A percentile compares a stretch with the other conserved stretches of the same genome.
These are phyloP conservation scores for Calonectria pseudoreteaudii DNA, from an alignment of 2,329 filamentous ascomycete genomes.

Conservation along the genomic window DNA sequence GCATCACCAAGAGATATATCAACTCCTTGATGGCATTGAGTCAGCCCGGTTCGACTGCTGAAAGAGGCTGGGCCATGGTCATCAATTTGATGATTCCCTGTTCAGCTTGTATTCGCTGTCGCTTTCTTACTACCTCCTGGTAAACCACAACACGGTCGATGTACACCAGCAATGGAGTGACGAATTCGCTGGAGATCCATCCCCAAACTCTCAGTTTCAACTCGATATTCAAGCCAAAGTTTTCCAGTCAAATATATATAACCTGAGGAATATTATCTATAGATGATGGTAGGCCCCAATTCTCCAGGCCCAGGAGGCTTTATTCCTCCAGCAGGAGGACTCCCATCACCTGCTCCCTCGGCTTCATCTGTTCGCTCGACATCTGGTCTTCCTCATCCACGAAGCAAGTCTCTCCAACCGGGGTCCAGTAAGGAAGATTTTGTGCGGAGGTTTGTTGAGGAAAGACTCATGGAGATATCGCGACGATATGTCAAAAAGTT, in stretches of 20 bases:
- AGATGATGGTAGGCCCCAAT: not conserved
- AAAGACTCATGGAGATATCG: conserved; percentile 63
- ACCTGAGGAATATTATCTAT: not conserved
- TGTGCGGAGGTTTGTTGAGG: conserved; percentile 68
- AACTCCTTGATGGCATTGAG: not conserved
- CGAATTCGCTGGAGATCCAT: not conserved
- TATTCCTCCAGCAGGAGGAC: conserved; percentile 54
- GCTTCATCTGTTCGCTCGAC: conserved; percentile 55
- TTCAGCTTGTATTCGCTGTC: not conserved
- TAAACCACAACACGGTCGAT: not conserved
- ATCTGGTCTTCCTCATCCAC: conserved; percentile 65
- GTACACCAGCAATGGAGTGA: not conserved
- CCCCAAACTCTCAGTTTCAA: not conserved
- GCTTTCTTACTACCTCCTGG: not conserved
- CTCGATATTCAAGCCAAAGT: not conserved
- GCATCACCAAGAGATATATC: conserved; percentile 1
- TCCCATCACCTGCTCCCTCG: conserved; percentile 68
- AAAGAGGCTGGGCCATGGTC: not conserved
- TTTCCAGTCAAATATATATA: not conserved
- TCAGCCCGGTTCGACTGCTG: not conserved
- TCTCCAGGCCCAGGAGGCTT: conserved; percentile 61
- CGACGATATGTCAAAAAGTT: conserved; percentile 73
- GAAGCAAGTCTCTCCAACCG: conserved; percentile 62
- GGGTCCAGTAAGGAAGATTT: conserved; percentile 72
- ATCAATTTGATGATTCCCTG: not conserved